phyloP scores from a whole-genome alignment of 1,284 basidiomycete genomes.

The Cyathus pygmaeus region DNA sequence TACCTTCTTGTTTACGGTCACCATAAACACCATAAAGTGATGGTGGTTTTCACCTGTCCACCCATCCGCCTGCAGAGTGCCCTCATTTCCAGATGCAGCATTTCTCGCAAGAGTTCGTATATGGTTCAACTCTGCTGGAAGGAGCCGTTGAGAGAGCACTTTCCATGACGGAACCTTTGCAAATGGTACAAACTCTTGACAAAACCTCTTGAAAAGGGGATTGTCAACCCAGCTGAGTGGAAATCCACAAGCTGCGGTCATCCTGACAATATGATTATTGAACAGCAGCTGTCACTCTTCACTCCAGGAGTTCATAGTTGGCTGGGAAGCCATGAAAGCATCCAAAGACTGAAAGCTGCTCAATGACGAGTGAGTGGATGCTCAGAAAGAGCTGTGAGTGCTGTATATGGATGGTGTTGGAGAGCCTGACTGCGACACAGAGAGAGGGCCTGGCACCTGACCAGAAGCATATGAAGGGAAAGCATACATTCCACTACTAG shows the following conservation, averaged over 20 bases:
- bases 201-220: not conserved
- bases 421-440: no score
- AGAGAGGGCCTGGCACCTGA: no score
- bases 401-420: no score
- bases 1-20: constrained; percentile 8
- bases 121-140: not conserved
- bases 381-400: no score
- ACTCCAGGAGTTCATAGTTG: not conserved
- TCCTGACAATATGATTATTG: not conserved
- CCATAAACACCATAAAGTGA: constrained; percentile 10
- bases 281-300: not conserved
- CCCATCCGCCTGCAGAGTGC: constrained; percentile 8
- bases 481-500: no score
- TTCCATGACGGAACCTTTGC: not conserved
- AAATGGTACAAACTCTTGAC: not conserved
- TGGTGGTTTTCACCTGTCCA: constrained; percentile 10
- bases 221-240: not conserved
- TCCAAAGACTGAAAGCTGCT: no score
- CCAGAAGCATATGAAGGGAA: no score
- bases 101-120: not conserved
- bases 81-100: constrained; percentile 1
- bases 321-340: not conserved
- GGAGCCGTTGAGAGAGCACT: not conserved
- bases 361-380: no score
- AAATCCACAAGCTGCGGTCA: not conserved